phyloP scores from a whole-genome alignment of 2,329 filamentous ascomycete species.

The Cladophialophora exuberans region DNA sequence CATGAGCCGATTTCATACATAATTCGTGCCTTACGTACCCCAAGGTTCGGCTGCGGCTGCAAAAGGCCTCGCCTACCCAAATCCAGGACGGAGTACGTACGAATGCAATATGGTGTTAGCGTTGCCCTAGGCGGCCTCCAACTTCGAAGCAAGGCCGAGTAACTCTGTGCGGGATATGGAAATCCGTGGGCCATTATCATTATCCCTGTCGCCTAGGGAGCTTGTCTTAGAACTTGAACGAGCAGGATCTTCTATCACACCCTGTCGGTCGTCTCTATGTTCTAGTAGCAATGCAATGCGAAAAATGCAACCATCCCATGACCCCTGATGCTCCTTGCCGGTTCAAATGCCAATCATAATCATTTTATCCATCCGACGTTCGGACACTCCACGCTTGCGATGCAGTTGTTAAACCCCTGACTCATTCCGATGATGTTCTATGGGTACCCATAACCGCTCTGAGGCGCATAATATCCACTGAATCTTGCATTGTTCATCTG shows the following conservation, averaged over 20 bases:
- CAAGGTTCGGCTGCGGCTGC: neutral
- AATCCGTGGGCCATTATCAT: neutral
- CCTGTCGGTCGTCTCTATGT: too few species aligned
- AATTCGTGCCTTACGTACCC: too few species aligned
- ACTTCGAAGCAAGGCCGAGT: too few species aligned
- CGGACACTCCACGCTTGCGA: constrained; percentile 10
- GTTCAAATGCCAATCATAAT: neutral
- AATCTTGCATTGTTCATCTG: constrained; percentile 13
- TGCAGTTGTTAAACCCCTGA: constrained; percentile 5
- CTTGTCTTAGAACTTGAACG: too few species aligned
- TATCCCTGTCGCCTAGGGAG: too few species aligned
- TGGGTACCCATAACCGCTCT: neutral
- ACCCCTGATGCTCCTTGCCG: neutral
- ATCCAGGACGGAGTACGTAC: neutral
- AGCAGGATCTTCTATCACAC: too few species aligned
- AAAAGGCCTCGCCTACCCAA: neutral
- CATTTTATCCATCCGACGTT: neutral
- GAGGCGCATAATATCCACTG: constrained; percentile 9
- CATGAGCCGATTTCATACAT: too few species aligned
- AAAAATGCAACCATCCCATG: neutral
- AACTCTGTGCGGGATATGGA: too few species aligned
- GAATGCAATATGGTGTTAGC: too few species aligned
- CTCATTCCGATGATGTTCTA: neutral
- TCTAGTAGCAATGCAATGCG: too few species aligned
- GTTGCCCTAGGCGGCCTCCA: too few species aligned